These are phyloP conservation scores for Malassezia sympodialis DNA, from an alignment of 1,284 basidiomycete genomes.

Conservation along the genomic window DNA sequence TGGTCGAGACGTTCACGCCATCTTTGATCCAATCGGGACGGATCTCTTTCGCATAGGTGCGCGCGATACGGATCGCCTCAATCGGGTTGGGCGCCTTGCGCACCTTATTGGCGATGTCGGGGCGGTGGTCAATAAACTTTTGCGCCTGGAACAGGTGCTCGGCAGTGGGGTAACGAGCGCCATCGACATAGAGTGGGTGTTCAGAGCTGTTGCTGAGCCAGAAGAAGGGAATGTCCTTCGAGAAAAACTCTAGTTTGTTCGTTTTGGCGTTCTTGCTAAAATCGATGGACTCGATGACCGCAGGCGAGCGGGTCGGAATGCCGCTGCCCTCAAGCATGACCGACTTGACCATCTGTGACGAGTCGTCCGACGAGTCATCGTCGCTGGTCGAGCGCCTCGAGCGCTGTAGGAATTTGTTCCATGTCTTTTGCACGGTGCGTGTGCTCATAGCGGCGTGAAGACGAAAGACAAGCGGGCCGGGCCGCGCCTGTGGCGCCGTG, in stretches of 20 bases:
- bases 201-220: slow-evolving; percentile 28
- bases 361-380: slow-evolving; percentile 1
- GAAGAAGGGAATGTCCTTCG: slow-evolving; percentile 22
- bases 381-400: neutral
- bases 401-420: neutral
- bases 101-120: slow-evolving; percentile 28
- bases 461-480: neutral
- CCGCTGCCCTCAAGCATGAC: neutral
- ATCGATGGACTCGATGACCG: neutral
- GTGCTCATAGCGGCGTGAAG: neutral
- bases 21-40: slow-evolving; percentile 28
- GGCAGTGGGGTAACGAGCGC: slow-evolving; percentile 25
- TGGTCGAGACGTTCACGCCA: slow-evolving; percentile 27
- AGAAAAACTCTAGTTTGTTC: slow-evolving; percentile 22
- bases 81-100: slow-evolving; percentile 23
- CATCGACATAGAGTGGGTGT: slow-evolving; percentile 23
- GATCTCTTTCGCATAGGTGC: slow-evolving; percentile 20
- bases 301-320: neutral
- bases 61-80: slow-evolving; percentile 28
- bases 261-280: neutral
- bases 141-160: slow-evolving; percentile 36
- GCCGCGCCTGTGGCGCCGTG: neutral
- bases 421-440: neutral
- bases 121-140: slow-evolving; percentile 28
- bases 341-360: neutral